Base-by-base conservation (phyloP, 108 stramenopile species). In the Chaetoceros muelleri region DNA sequence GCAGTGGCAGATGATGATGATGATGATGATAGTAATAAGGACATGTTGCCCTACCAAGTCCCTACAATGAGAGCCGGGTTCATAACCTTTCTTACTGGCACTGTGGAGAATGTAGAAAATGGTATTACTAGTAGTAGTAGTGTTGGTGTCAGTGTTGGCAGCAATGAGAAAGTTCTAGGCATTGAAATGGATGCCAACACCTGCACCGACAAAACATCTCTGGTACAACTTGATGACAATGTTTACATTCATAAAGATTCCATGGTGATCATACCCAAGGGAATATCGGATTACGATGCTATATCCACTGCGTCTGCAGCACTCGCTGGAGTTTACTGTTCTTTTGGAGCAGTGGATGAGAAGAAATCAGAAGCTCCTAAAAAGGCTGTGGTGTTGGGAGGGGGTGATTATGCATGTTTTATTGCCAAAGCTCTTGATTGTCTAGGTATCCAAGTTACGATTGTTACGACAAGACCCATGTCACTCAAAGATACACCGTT, bases 361-460 rank as follows among this genome's bases (percentile, higher is more conserved):
- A 48, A 61, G 16, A 58, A 30, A 17, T 29, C 49, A 22, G 53
- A 28, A 2, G 28, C 47, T 26, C 28, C 59, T 0, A 46, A 47
- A 3, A 70, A 79, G 62, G 82, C 78, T 1, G 84, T 86, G 8
- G 71, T 90, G n/a, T 23, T 86, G 58, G 89, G 89, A 29, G 80
- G 84, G 21, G 74, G 63, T 53, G 81, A 82, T 21, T 69, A 80
- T 67, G 84, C 89, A 8, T 65, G 69, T 31, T 82, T 82, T 54
- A 55, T 78, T 22, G 83, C 85, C 26, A 71, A 81, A 21, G 26
- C 16, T 23, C 1, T 20, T 48, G 45, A 51, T 51, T 53, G 21
- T 23, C 5, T 25, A 25, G 26, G 18, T 53, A 46, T 52, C 21
- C 26, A 28, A 24, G 28, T 23, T 24, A 51, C 17, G 3, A 24